Base-by-base conservation (phyloP, 2,329 filamentous ascomycete species). In the Ophiostoma sp. region DNA sequence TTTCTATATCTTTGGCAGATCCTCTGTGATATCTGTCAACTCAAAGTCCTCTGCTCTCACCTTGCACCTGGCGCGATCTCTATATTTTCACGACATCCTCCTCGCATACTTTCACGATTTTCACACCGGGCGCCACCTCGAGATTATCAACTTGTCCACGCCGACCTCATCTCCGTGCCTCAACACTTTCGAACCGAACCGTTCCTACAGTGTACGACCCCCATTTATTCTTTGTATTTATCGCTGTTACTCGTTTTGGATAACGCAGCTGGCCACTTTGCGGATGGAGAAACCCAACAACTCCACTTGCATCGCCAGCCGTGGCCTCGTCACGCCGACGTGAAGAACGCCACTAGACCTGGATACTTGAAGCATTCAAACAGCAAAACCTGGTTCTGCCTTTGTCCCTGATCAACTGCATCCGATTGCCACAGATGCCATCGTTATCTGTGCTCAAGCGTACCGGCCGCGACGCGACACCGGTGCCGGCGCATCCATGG, bases 371-470 rank as follows among this genome's bases (percentile, higher is more conserved):
- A 27, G 27, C 27, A 27, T 27, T 44, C 42, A 12, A 44, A 44
- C 11, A 6, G 42, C 47, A 5, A 52, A 52, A 16, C 2, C 47
- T 41, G 42, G 9, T 5, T 45, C 42, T 45, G 3, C 42, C 14
- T 45, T 45, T 8, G 9, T 45, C 14, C 14, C 42, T 45, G 42
- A 45, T 45, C 42, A 45, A 12, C 42, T 45, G 42, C 42, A 4
- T 45, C 16, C 36, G 8, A 9, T 42, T 9, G 16, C 16, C 58
- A 62, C 41, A 41, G 3, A 78, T 78, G 76, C 76, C 76, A 52
- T 75, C 75, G 18, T 73, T 78, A 52, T 75, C 75, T 40, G 72
- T 75, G 7, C 72, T 76, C 67, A 75, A 74, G 66, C 74, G 72
- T 27, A 11, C 55, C 55, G 55, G 72, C 3, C 73, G 72, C 68